Evolutionary conservation across 805 yeast species (phyloP), one percentile per base, ranked within the genome.

Genomic region (Ogataea haglerorum): DNA sequence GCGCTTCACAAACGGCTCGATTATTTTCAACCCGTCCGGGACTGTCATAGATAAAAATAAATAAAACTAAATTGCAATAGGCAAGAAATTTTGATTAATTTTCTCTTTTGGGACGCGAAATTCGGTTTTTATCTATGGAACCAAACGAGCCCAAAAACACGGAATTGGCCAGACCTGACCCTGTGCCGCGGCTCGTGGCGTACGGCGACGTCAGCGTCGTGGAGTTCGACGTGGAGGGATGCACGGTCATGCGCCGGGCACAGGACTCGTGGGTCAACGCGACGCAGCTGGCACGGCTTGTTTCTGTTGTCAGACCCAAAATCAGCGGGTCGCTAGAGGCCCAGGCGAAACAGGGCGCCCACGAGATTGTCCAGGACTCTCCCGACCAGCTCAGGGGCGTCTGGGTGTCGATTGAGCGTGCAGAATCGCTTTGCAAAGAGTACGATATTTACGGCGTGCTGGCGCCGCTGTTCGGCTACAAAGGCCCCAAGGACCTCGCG

Each of bases 361-460:
- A 78, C 54, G 89, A 82, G 51, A 81, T 80, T 51, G 80, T 81
- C 18, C 85, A 80, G 58, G 86, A 86, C 25, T 87, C 86, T 0
- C 76, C 80, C 47, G 86, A 85, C n/a, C 78, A 78, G 51, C 79
- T 77, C 58, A 86, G 81, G 57, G 90, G 89, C 8, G 82, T 84
- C 10, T 82, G 89, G 87, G 69, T 80, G 30, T 85, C 89, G 4
- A 73, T 72, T 49, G 80, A 73, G 40, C 61, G 78, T 24, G 83
- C 82, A 1, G 67, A 73, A 10, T 70, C 74, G 27, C 68, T 83
- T 61, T 80, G 84, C 40, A 74, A 72, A 48, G 71, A 82, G 48
- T 82, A 78, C 60, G 75, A 76, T 16, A 78, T 80, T 15, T 71
- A 68, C 37, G 80, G 76, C 32, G 60, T 70, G 26, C 58, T 80